Conservation (phyloP, 2,329 filamentous ascomycete genomes). For the Alternaria dauci region DNA sequence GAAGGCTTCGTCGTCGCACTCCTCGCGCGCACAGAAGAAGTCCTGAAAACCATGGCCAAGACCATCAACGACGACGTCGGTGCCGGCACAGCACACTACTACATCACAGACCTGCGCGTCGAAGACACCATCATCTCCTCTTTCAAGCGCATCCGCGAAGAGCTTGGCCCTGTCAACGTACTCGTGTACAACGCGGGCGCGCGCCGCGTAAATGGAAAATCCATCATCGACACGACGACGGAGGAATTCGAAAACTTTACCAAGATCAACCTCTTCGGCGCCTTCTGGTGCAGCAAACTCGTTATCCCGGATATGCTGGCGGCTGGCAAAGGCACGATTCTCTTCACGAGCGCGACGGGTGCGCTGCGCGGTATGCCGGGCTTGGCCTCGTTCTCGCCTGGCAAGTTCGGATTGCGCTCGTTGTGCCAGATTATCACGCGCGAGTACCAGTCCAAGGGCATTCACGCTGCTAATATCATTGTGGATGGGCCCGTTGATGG, state of each 20-base stretch:
- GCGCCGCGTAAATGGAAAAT: neutral
- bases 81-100: conserved; percentile 25
- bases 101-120: conserved; percentile 13
- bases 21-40: conserved; percentile 33
- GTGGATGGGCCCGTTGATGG: neutral
- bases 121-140: neutral
- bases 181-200: neutral
- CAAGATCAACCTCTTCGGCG: neutral
- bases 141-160: neutral
- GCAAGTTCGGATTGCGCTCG: neutral
- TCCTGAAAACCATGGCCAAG: conserved; percentile 27
- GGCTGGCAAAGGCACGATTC: neutral
- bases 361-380: neutral
- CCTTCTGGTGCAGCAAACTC: neutral
- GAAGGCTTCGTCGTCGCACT: conserved; percentile 32
- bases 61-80: conserved; percentile 25
- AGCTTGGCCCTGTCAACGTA: neutral
- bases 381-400: neutral
- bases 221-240: neutral
- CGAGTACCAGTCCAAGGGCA: neutral
- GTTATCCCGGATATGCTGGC: neutral
- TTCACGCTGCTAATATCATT: neutral
- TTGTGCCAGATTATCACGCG: neutral
- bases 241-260: conserved; percentile 2
- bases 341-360: neutral